Evolutionary conservation across 2,329 filamentous ascomycete genomes (phyloP), one percentile per base, ranked within the genome.

Genomic region (Nemania sp.): DNA sequence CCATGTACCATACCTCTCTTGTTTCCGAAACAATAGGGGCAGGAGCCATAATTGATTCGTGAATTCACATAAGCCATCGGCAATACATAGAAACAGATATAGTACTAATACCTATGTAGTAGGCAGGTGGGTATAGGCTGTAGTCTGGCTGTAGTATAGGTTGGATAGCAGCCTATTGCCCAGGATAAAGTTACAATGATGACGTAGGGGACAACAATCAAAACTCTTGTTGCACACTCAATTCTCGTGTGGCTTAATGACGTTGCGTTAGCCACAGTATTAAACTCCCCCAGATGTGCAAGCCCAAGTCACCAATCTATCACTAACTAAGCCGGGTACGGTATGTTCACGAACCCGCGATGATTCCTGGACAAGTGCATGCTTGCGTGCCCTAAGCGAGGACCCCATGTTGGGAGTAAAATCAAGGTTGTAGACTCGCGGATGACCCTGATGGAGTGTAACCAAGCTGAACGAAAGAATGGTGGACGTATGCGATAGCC

Each of bases 201-300:
- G 67, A 69, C 67, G 67, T 69, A 11, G 13, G 13, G 20, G 22
- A 29, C 22, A 6, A 43, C 65, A 27, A 22, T n/a, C 41, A 54
- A 35, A 62, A 18, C 11, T 8, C 20, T 24, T 62, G 26, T 51
- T 62, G 64, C 32, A 20, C 53, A 54, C 45, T 26, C 45, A 35
- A 41, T 43, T 15, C 29, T 49, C 24, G 24, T 56, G 66, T 65
- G 66, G 66, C 66, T 68, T 64, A 52, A 68, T 66, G 62, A 68
- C 62, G 66, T 65, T 54, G 51, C 26, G 24, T 53, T 43, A 60
- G 65, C 66, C 62, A 68, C 56, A 68, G 53, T 22, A 62, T 45
- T 57, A 8, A 52, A 11, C 32, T 47, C 18, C n/a, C 22, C 11
- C 20, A 62, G n/a, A 32, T 32, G 27, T 60, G 62, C 51, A 56